Evolutionary conservation across 441 rosid species (phyloP).

Genomic region (Geranium incanum): DNA sequence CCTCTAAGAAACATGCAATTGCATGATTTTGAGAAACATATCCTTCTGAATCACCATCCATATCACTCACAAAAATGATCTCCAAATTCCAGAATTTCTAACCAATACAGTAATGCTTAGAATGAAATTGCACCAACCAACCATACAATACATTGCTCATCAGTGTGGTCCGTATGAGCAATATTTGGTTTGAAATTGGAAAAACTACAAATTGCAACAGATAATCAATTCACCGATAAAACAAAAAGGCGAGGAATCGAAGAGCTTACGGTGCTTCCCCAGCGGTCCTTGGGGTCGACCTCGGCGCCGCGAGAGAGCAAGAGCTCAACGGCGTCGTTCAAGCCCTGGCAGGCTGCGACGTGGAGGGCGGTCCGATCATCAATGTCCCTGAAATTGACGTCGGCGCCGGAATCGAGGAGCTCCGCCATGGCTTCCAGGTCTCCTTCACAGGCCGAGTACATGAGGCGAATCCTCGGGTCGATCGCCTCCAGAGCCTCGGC

Average conservation of each 20-base stretch:
- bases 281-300: constrained; percentile 65
- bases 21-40: not conserved
- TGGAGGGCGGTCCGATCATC: constrained; percentile 84
- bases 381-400: constrained; percentile 67
- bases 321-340: constrained; percentile 46
- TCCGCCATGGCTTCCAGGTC: constrained; percentile 69
- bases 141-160: not conserved
- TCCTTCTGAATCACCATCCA: not conserved
- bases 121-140: not conserved
- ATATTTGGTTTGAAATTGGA: not conserved
- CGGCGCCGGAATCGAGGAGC: constrained; percentile 56
- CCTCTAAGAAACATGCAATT: not conserved
- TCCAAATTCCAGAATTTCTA: not conserved
- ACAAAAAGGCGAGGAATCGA: not conserved
- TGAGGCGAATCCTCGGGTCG: constrained; percentile 48
- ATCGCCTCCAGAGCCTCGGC: constrained; percentile 37
- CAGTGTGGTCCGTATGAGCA: not conserved
- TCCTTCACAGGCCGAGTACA: constrained; percentile 68
- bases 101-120: not conserved
- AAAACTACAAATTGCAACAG: not conserved
- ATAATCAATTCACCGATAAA: not conserved
- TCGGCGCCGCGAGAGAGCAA: constrained; percentile 52
- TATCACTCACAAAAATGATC: not conserved
- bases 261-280: constrained; percentile 89
- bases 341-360: constrained; percentile 82